Percentiles rank a stretch among this genome's conserved stretches.
phyloP scores from a whole-genome alignment of 139 green algal species.

The Eudorina sp. region DNA sequence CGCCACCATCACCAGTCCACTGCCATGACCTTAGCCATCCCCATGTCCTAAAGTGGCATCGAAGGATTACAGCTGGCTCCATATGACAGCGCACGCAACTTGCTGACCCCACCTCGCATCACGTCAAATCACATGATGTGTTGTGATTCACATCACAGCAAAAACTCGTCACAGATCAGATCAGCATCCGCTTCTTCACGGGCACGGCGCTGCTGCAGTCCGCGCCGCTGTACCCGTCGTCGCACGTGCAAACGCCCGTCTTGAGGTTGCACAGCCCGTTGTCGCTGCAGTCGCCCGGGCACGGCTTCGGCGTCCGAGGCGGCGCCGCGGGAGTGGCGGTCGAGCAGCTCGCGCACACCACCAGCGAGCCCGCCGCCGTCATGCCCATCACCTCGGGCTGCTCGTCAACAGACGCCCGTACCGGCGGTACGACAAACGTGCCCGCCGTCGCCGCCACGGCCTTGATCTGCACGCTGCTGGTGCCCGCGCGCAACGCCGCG shows the following conservation, averaged over 20 bases:
- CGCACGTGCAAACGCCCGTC: slow-evolving; percentile 60
- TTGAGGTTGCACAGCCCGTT: slow-evolving; percentile 64
- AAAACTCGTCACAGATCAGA: no score
- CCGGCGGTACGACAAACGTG: slow-evolving; percentile 69
- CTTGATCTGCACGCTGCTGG: slow-evolving; percentile 58
- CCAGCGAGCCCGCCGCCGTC: slow-evolving; percentile 49
- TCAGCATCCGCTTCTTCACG: background rate
- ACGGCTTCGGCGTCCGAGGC: slow-evolving; percentile 46
- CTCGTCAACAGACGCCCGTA: slow-evolving; percentile 63
- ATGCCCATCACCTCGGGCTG: slow-evolving; percentile 75
- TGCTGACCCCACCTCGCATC: no score
- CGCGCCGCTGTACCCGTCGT: slow-evolving; percentile 44
- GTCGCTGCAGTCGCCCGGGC: slow-evolving; percentile 60
- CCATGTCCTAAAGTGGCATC: no score
- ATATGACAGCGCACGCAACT: no score
- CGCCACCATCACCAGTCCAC: no score
- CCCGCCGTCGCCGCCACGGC: slow-evolving; percentile 72
- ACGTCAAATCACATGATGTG: no score
- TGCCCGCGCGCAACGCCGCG: slow-evolving; percentile 60
- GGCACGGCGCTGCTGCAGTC: slow-evolving; percentile 37
- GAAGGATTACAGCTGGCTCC: no score
- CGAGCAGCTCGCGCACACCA: slow-evolving; percentile 30
- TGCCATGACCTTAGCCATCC: no score
- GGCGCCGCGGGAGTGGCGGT: background rate
- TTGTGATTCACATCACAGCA: no score